phyloP scores from a whole-genome alignment of 2,329 filamentous ascomycete genomes.

The Cercospora janseana region DNA sequence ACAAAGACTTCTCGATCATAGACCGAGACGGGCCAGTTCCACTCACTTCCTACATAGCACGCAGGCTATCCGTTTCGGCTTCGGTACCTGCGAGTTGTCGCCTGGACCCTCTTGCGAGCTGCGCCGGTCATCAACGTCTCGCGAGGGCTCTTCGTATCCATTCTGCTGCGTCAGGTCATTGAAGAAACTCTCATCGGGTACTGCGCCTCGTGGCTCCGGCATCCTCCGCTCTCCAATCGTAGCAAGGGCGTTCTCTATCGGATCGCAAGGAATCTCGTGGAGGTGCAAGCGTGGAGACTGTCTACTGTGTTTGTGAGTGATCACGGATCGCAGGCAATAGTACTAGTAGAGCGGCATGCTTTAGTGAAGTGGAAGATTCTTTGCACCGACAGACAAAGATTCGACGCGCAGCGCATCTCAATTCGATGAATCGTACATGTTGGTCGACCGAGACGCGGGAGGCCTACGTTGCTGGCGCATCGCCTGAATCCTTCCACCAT shows the following conservation, averaged over 20 bases:
- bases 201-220: conserved; percentile 26
- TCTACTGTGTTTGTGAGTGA: background rate
- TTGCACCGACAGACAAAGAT: too few relatives aligned
- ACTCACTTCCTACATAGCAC: conserved; percentile 69
- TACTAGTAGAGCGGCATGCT: too few relatives aligned
- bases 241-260: background rate
- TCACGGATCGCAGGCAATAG: too few relatives aligned
- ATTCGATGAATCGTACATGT: background rate
- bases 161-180: conserved; percentile 55
- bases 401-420: too few relatives aligned
- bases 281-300: background rate
- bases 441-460: background rate
- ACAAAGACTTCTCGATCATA: background rate
- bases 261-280: background rate
- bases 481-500: background rate
- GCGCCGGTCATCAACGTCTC: conserved; percentile 58
- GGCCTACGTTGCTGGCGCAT: conserved; percentile 1
- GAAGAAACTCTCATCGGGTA: conserved; percentile 49
- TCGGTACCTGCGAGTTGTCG: conserved; percentile 38
- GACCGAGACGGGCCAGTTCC: background rate
- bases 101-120: conserved; percentile 53
- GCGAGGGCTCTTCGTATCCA: conserved; percentile 37
- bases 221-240: conserved; percentile 15
- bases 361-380: too few relatives aligned
- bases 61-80: conserved; percentile 84